Base-by-base conservation (phyloP, 2,329 filamentous ascomycete genomes). In the Phoma sp. region DNA sequence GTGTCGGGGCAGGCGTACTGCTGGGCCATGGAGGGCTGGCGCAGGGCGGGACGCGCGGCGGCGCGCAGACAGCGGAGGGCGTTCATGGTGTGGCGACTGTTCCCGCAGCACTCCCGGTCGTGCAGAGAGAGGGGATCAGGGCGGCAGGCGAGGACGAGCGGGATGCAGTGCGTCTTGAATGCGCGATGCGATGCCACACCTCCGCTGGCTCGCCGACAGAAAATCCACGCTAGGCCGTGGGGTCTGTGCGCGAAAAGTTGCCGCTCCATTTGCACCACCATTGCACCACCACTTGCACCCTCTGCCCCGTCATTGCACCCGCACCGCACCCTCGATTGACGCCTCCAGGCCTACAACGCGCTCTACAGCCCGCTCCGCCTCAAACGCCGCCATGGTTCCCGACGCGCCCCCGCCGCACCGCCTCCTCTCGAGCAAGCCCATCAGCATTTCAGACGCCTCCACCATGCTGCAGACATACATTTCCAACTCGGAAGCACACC, bases 401-500 rank as follows among this genome's bases (percentile, higher is more conserved):
- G 65, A 73, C 57, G 60, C 70, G 15, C 72, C 72, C 53, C 76
- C 77, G 11, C 77, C 77, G 7, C 61, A 68, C 48, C 68, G 69
- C 40, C 69, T 73, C 57, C 48, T 75, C 42, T 64, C 68, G 40
- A 60, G 60, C 36, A 56, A 51, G 15, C 63, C 70, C 30, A 66
- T 80, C 53, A 64, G 72, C 25, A 61, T 68, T 38, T 29, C 62
- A 10, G 55, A 56, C 32, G 78, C 79, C 34, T 72, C 73, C 28
- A 30, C 47, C 4, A 62, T 71, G 15, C 66, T 82, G 18, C 60
- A 74, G 15, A 67, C 65, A 51, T 82, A 78, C 69, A 70, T 81
- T 33, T 32, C 62, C 32, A 65, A 72, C 60, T 75, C 77, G 2
- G 69, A 75, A 52, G 66, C 67, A 5, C 67, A 74, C 52, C 68